Conservation (phyloP, 768 basidiomycete genomes). For the Termitomyces sp. region DNA sequence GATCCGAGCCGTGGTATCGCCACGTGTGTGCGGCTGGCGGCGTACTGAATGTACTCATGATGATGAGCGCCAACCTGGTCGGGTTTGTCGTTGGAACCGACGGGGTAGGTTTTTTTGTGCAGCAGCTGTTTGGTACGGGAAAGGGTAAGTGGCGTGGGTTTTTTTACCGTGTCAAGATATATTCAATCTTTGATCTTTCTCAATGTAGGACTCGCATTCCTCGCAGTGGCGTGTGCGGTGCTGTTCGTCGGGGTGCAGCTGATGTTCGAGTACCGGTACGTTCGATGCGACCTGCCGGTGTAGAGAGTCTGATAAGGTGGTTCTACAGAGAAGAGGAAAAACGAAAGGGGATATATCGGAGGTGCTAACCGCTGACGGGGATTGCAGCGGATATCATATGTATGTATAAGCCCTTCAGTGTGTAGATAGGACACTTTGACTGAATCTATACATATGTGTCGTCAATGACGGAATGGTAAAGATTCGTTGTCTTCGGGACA, state of each 20-base stretch:
- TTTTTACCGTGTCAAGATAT: conserved; percentile 1
- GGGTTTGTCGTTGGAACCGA: conserved; percentile 93
- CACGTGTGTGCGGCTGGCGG: conserved; percentile 82
- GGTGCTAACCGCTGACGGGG: conserved; percentile 31
- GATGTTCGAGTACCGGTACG: conserved; percentile 95
- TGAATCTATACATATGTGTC: neutral
- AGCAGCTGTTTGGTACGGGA: conserved; percentile 59
- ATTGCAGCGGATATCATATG: neutral
- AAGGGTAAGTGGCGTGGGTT: conserved; percentile 45
- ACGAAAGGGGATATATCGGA: conserved; percentile 55
- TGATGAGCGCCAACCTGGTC: conserved; percentile 91
- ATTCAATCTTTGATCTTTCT: neutral
- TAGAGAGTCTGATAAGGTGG: conserved; percentile 1
- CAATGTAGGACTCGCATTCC: conserved; percentile 59
- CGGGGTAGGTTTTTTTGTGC: conserved; percentile 65
- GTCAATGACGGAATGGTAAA: neutral
- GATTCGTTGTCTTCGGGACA: neutral
- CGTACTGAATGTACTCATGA: conserved; percentile 78
- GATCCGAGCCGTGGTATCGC: conserved; percentile 71
- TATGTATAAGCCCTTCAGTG: neutral
- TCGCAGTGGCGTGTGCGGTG: conserved; percentile 54
- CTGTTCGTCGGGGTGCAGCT: conserved; percentile 83
- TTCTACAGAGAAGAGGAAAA: conserved; percentile 66
- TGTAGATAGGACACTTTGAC: neutral
- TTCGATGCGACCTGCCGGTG: conserved; percentile 6